A percentile compares a stretch with the other conserved stretches of the same genome.
These are phyloP conservation scores for Sporormia fimetaria DNA, from an alignment of 495 filamentous ascomycete genomes.

Conservation along the genomic window DNA sequence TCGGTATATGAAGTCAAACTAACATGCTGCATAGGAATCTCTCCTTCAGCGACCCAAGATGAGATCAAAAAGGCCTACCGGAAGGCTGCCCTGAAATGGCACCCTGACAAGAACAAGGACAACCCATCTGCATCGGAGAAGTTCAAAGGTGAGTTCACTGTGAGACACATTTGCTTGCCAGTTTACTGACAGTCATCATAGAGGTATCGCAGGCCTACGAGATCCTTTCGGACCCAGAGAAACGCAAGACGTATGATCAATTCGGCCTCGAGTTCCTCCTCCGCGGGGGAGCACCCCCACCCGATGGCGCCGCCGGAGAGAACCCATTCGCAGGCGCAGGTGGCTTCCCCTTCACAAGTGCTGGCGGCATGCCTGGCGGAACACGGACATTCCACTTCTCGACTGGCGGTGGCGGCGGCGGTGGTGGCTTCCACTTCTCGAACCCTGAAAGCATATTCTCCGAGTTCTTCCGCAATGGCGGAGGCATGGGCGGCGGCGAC, in stretches of 20 bases:
- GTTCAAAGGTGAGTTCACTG: slow-evolving; percentile 53
- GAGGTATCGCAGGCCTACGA: slow-evolving; percentile 95
- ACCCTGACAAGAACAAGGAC: slow-evolving; percentile 96
- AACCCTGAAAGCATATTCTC: slow-evolving; percentile 75
- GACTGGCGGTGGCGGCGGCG: slow-evolving; percentile 44
- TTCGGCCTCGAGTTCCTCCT: slow-evolving; percentile 88
- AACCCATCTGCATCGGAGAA: slow-evolving; percentile 72
- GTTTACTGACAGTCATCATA: slow-evolving; percentile 25
- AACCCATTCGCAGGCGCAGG: slow-evolving; percentile 45
- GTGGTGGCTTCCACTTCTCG: slow-evolving; percentile 61
- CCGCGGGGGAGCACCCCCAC: slow-evolving; percentile 64
- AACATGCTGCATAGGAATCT: slow-evolving; percentile 39
- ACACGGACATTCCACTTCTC: slow-evolving; percentile 64
- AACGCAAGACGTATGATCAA: slow-evolving; percentile 90
- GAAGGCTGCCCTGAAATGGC: slow-evolving; percentile 66
- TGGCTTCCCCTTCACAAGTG: slow-evolving; percentile 44
- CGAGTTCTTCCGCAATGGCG: slow-evolving; percentile 57
- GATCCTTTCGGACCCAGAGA: slow-evolving; percentile 93
- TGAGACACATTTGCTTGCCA: slow-evolving; percentile 10
- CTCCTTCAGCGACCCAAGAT: slow-evolving; percentile 70
- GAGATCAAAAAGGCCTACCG: slow-evolving; percentile 96
- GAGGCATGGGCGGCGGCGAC: slow-evolving; percentile 33
- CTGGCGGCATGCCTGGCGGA: slow-evolving; percentile 39
- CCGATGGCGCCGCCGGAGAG: slow-evolving; percentile 45
- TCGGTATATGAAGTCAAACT: not conserved